Evolutionary conservation across 73 alveolate genomes (phyloP).

Genomic region (Paramecium sonneborni): DNA sequence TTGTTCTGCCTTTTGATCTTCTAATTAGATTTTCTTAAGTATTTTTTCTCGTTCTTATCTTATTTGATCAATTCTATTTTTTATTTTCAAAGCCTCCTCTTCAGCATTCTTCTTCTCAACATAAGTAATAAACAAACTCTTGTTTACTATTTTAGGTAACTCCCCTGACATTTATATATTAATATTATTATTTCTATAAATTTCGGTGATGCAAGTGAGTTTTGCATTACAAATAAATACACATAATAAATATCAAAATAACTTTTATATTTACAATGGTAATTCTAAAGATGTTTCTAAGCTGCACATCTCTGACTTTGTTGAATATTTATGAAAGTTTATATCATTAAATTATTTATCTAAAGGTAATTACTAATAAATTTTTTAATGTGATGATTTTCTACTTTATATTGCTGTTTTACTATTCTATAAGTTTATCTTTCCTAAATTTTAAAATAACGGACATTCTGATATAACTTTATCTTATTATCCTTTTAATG

Average conservation of each 20-base stretch:
- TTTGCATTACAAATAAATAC: neutral
- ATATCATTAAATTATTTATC: constrained; percentile 9
- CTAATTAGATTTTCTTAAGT: neutral
- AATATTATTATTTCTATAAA: neutral
- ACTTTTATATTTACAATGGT: neutral
- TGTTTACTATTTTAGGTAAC: neutral
- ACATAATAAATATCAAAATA: neutral
- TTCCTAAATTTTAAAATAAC: neutral
- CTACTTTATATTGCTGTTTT: neutral
- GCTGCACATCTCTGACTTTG: neutral
- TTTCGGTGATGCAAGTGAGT: neutral
- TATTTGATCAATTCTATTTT: neutral
- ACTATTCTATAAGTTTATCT: neutral
- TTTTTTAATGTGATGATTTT: neutral
- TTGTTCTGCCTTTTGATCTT: constrained; percentile 9
- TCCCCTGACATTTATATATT: constrained; percentile 9
- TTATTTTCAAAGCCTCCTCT: neutral
- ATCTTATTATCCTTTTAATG: neutral
- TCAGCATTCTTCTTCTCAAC: constrained; percentile 43
- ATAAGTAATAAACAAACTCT: neutral
- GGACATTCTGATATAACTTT: neutral
- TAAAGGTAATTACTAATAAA: neutral
- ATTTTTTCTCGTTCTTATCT: constrained; percentile 24
- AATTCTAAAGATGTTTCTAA: neutral
- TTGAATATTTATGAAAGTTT: neutral